Evolutionary conservation across 192 early-diverging fungal genomes (phyloP).

Genomic region (Coemansia sp.): DNA sequence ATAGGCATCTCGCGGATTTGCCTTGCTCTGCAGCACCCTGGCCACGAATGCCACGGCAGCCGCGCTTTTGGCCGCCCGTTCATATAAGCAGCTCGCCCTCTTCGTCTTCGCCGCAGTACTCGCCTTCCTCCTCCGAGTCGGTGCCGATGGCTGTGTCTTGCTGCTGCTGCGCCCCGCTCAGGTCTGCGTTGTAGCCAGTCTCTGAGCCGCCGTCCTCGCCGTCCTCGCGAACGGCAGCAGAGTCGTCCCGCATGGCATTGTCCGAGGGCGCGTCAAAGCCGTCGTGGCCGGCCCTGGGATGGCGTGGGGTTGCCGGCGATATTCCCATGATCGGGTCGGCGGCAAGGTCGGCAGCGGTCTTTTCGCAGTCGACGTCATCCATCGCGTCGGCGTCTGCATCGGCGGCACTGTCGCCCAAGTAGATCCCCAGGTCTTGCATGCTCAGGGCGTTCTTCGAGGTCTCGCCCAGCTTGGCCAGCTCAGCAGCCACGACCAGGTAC

Average conservation of each 20-base stretch:
- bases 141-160: neutral
- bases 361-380: neutral
- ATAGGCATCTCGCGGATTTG: no score
- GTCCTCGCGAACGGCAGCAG: slow-evolving; percentile 6
- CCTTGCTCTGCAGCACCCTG: no score
- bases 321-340: slow-evolving; percentile 7
- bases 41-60: no score
- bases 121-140: slow-evolving; percentile 30
- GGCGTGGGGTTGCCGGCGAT: slow-evolving; percentile 22
- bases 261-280: slow-evolving; percentile 25
- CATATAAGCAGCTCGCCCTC: slow-evolving; percentile 36
- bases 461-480: slow-evolving; percentile 27
- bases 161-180: neutral
- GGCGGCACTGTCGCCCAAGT: slow-evolving; percentile 22
- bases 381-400: slow-evolving; percentile 10
- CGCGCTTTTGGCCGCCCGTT: neutral
- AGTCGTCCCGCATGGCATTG: slow-evolving; percentile 9
- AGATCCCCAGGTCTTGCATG: slow-evolving; percentile 42
- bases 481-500: slow-evolving; percentile 21
- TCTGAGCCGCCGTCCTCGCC: slow-evolving; percentile 12
- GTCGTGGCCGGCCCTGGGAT: slow-evolving; percentile 8
- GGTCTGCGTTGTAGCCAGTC: neutral
- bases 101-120: slow-evolving; percentile 31
- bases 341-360: neutral
- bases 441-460: slow-evolving; percentile 41